Conservation (phyloP, 2,329 filamentous ascomycete genomes). For the Tolypocladium endophyticum region DNA sequence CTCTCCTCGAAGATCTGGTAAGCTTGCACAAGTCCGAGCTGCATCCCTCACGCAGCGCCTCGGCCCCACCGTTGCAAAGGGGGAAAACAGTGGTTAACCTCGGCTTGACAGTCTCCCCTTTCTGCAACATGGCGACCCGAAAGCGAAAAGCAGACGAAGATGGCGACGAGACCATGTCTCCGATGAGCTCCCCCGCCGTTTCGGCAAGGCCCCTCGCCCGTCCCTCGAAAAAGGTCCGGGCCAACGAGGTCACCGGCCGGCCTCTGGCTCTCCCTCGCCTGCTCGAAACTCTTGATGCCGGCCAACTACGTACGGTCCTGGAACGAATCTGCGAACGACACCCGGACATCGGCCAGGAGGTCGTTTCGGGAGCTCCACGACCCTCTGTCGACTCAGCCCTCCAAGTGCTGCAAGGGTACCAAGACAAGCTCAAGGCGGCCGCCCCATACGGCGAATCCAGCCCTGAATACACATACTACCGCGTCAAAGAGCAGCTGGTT, state of each 20-base stretch:
- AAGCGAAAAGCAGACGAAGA: slow-evolving; percentile 87
- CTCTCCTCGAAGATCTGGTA: slow-evolving; percentile 46
- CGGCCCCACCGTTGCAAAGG: neutral
- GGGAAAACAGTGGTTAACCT: slow-evolving; percentile 10
- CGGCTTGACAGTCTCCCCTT: slow-evolving; percentile 28
- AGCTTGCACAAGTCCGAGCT: slow-evolving; percentile 16
- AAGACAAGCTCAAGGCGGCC: slow-evolving; percentile 63
- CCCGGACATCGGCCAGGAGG: slow-evolving; percentile 74
- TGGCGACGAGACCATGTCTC: slow-evolving; percentile 80
- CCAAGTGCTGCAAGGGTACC: slow-evolving; percentile 71
- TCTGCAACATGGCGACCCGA: slow-evolving; percentile 42
- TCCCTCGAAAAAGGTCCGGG: slow-evolving; percentile 52
- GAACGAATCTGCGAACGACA: slow-evolving; percentile 85
- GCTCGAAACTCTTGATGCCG: slow-evolving; percentile 84
- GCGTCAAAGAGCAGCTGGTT: slow-evolving; percentile 70
- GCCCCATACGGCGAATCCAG: slow-evolving; percentile 79
- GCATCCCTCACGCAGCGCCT: neutral
- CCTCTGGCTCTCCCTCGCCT: slow-evolving; percentile 54
- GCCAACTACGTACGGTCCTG: slow-evolving; percentile 76
- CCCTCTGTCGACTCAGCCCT: slow-evolving; percentile 75
- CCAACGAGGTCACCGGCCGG: slow-evolving; percentile 54
- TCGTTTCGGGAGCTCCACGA: slow-evolving; percentile 74
- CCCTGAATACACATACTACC: slow-evolving; percentile 90
- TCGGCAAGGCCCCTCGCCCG: slow-evolving; percentile 57
- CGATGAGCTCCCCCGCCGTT: slow-evolving; percentile 69